These are phyloP conservation scores for Lactifluus subvellereus DNA, from an alignment of 768 basidiomycete species.

Conservation along the genomic window DNA sequence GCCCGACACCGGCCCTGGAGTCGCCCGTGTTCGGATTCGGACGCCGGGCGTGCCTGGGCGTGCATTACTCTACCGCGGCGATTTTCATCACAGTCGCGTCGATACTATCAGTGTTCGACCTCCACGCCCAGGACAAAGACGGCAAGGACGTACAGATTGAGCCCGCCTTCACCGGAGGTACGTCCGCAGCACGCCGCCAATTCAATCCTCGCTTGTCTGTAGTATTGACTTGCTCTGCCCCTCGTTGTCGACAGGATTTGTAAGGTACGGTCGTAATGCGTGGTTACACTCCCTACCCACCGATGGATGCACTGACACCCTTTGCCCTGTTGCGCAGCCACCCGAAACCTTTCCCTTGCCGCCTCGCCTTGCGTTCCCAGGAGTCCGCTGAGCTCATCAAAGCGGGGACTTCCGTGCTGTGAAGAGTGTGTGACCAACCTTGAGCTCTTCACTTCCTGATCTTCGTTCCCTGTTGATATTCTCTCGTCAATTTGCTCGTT, in stretches of 20 bases:
- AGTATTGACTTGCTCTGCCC: neutral
- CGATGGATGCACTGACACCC: neutral
- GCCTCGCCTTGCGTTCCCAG: conserved; percentile 16
- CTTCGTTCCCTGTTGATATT: neutral
- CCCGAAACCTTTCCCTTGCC: conserved; percentile 20
- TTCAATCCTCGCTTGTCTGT: neutral
- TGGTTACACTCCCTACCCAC: neutral
- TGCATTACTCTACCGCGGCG: conserved; percentile 17
- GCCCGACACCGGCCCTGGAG: conserved; percentile 15
- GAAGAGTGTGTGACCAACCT: neutral
- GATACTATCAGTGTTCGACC: conserved; percentile 20
- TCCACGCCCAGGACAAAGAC: conserved; percentile 17
- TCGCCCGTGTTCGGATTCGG: conserved; percentile 23
- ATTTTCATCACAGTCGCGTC: conserved; percentile 22
- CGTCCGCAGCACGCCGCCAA: neutral
- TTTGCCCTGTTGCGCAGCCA: conserved; percentile 4
- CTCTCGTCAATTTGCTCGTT: neutral
- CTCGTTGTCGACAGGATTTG: conserved; percentile 8
- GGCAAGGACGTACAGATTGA: conserved; percentile 16
- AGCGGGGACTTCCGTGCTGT: conserved; percentile 11
- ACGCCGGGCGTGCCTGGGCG: conserved; percentile 20
- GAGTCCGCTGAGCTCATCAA: conserved; percentile 15
- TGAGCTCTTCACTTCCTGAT: neutral
- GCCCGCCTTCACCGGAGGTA: conserved; percentile 23
- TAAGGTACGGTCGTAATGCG: conserved; percentile 12